phyloP scores from a whole-genome alignment of 768 basidiomycete genomes.

The Psilocybe cubensis region DNA sequence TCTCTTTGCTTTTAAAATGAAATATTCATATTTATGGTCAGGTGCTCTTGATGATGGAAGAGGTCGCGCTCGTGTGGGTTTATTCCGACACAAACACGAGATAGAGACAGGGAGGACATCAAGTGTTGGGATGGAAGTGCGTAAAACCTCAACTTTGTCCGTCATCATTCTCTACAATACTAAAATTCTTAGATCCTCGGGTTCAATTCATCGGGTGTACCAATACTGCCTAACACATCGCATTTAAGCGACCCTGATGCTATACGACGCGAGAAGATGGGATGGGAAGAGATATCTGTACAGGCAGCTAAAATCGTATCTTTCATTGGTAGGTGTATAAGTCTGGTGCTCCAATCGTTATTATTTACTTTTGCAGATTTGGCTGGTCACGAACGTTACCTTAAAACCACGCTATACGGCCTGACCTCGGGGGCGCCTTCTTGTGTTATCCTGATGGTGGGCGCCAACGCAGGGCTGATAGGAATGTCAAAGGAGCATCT shows the following conservation, averaged over 20 bases:
- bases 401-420: conserved; percentile 94
- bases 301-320: conserved; percentile 91
- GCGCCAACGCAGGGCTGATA: conserved; percentile 91
- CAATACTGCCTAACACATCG: conserved; percentile 73
- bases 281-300: conserved; percentile 94
- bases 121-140: conserved; percentile 95
- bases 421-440: conserved; percentile 93
- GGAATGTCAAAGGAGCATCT: conserved; percentile 97
- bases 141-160: conserved; percentile 16
- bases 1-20: neutral
- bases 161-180: neutral
- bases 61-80: conserved; percentile 79
- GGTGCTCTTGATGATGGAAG: conserved; percentile 82
- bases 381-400: conserved; percentile 93
- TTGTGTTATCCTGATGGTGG: conserved; percentile 91
- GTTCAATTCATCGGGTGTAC: conserved; percentile 74
- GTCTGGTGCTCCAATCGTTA: neutral
- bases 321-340: conserved; percentile 70
- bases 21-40: conserved; percentile 24
- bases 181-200: conserved; percentile 83
- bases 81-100: conserved; percentile 98
- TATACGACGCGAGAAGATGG: conserved; percentile 82
- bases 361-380: conserved; percentile 57
- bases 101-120: conserved; percentile 95
- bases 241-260: conserved; percentile 62